These are phyloP conservation scores for Wickerhamomyces pijperi DNA, from an alignment of 805 yeast genomes.

Conservation along the genomic window DNA sequence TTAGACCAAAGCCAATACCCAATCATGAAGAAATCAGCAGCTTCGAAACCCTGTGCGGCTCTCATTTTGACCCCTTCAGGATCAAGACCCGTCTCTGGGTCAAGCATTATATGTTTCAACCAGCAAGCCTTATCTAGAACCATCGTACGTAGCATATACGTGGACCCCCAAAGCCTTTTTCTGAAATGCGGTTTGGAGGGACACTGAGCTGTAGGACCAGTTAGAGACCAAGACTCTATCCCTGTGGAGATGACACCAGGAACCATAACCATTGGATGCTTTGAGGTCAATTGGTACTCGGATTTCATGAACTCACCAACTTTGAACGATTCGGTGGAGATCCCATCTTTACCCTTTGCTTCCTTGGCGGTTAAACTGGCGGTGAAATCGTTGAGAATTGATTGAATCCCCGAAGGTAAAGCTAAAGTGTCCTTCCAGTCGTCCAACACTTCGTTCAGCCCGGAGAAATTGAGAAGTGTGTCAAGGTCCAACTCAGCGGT, in stretches of 20 bases:
- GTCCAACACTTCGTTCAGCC: constrained; percentile 44
- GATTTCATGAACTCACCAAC: constrained; percentile 61
- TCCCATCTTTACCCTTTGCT: constrained; percentile 17
- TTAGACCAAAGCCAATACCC: constrained; percentile 99
- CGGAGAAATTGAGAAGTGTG: constrained; percentile 26
- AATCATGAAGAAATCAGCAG: constrained; percentile 91
- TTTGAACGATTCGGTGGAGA: constrained; percentile 74
- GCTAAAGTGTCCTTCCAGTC: constrained; percentile 61
- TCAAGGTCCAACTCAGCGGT: constrained; percentile 16
- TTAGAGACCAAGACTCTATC: constrained; percentile 84
- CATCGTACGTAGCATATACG: constrained; percentile 90
- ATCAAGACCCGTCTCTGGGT: constrained; percentile 85
- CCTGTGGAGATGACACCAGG: constrained; percentile 97
- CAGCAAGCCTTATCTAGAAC: constrained; percentile 85
- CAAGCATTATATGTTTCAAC: constrained; percentile 85
- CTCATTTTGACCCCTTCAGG: constrained; percentile 74
- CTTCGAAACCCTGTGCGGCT: constrained; percentile 93
- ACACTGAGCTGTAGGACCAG: constrained; percentile 44
- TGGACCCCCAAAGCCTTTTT: constrained; percentile 93
- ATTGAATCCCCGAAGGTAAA: constrained; percentile 46
- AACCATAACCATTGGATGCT: constrained; percentile 79
- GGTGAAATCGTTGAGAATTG: constrained; percentile 46
- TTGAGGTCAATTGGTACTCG: constrained; percentile 39
- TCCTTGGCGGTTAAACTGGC: constrained; percentile 7
- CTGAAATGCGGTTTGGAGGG: constrained; percentile 79